Conservation (phyloP, 495 filamentous ascomycete species). For the Hamigera avellanea region DNA sequence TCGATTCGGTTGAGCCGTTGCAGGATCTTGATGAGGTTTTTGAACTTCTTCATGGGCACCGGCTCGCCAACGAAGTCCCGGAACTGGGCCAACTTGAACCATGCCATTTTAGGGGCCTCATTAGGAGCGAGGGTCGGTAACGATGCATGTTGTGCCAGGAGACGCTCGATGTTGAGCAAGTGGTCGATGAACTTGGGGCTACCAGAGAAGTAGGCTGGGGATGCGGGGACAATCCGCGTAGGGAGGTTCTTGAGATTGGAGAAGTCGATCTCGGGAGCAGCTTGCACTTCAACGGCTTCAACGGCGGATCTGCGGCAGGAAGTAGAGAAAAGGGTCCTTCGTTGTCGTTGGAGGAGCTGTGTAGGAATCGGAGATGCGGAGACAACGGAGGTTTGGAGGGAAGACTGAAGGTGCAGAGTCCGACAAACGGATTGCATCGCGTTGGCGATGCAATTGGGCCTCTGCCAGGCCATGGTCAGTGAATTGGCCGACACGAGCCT, state of each 20-base stretch:
- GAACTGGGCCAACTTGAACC: constrained; percentile 72
- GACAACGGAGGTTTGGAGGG: constrained; percentile 7
- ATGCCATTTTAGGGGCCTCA: constrained; percentile 66
- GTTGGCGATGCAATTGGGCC: constrained; percentile 24
- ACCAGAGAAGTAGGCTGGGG: constrained; percentile 88
- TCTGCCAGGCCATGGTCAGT: constrained; percentile 24
- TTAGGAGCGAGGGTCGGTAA: constrained; percentile 54
- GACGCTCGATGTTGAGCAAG: constrained; percentile 56
- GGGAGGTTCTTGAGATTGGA: constrained; percentile 14
- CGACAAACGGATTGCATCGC: constrained; percentile 28
- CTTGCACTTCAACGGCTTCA: constrained; percentile 8
- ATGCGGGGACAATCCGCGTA: constrained; percentile 69
- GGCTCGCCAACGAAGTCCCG: constrained; percentile 61
- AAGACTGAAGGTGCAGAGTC: constrained; percentile 8
- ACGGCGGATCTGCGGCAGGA: constrained; percentile 19
- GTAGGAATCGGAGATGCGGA: constrained; percentile 6
- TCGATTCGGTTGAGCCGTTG: constrained; percentile 79
- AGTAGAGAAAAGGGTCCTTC: constrained; percentile 5
- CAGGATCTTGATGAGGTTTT: constrained; percentile 58
- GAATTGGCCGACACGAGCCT: neutral
- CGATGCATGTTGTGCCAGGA: constrained; percentile 55
- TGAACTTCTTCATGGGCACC: constrained; percentile 69
- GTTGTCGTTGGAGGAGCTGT: constrained; percentile 6
- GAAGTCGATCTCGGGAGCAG: constrained; percentile 38
- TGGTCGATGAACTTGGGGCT: constrained; percentile 78